These are phyloP conservation scores for Discostella stelligeroides DNA, from an alignment of 108 stramenopile species.

Conservation along the genomic window DNA sequence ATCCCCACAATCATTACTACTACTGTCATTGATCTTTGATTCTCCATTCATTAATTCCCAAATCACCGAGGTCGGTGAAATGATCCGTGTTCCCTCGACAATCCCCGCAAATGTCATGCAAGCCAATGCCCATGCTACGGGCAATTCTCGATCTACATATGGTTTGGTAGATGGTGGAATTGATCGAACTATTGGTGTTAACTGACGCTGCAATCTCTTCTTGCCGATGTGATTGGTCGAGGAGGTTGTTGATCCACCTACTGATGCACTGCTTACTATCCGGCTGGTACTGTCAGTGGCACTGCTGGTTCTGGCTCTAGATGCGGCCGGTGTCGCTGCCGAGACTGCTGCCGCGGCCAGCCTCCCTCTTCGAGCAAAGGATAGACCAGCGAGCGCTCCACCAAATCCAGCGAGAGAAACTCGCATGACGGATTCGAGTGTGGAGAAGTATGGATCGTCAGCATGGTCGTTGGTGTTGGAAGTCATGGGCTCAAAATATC, in stretches of 20 bases:
- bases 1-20: neutral
- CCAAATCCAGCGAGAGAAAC: constrained; percentile 70
- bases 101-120: constrained; percentile 54
- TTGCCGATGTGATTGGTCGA: neutral
- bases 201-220: constrained; percentile 14
- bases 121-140: constrained; percentile 46
- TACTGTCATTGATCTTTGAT: constrained; percentile 6
- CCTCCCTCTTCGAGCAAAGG: constrained; percentile 53
- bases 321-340: neutral
- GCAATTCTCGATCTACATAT: constrained; percentile 39
- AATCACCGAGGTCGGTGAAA: constrained; percentile 28
- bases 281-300: neutral
- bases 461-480: neutral
- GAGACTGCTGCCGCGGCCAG: neutral
- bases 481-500: no score
- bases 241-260: neutral
- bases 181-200: constrained; percentile 14
- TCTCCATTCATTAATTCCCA: neutral
- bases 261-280: neutral
- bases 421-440: constrained; percentile 61
- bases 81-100: constrained; percentile 32
- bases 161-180: constrained; percentile 14
- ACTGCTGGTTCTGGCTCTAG: neutral
- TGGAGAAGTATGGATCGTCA: constrained; percentile 16
- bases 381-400: constrained; percentile 67